phyloP scores from a whole-genome alignment of 805 yeast species.

The Schwanniomyces polymorphus region DNA sequence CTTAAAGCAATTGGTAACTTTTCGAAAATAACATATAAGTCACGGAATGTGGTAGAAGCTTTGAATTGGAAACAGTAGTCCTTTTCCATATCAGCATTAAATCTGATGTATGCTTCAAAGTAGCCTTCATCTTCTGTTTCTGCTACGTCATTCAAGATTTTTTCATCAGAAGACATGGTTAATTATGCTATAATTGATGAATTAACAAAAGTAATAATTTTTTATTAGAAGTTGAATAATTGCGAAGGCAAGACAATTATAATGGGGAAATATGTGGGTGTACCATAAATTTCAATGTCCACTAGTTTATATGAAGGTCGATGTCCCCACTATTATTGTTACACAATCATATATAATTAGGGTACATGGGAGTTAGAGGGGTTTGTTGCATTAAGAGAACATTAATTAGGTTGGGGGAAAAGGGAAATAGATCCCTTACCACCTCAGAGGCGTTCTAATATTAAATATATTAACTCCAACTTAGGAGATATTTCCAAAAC shows the following conservation, averaged over 20 bases:
- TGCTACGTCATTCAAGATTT: slow-evolving; percentile 20
- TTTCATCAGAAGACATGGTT: slow-evolving; percentile 17
- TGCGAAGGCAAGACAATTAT: background rate
- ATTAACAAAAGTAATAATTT: background rate
- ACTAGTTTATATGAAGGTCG: background rate
- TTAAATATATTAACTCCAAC: no score
- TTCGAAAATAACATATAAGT: slow-evolving; percentile 60
- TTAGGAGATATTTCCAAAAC: no score
- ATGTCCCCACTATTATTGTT: background rate
- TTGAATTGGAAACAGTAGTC: slow-evolving; percentile 87
- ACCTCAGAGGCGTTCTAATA: no score
- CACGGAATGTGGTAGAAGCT: slow-evolving; percentile 55
- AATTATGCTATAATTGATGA: background rate
- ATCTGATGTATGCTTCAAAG: slow-evolving; percentile 66
- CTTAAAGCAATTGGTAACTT: slow-evolving; percentile 72
- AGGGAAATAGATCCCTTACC: no score
- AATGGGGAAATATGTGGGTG: background rate
- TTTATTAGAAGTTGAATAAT: background rate
- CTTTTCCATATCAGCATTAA: slow-evolving; percentile 80
- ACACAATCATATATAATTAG: background rate
- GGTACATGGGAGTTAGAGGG: no score
- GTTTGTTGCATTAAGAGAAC: no score
- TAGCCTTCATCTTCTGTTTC: slow-evolving; percentile 26
- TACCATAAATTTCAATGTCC: background rate
- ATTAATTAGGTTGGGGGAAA: no score